These are phyloP conservation scores for Schwanniomyces sp. DNA, from an alignment of 805 yeast species.

Conservation along the genomic window DNA sequence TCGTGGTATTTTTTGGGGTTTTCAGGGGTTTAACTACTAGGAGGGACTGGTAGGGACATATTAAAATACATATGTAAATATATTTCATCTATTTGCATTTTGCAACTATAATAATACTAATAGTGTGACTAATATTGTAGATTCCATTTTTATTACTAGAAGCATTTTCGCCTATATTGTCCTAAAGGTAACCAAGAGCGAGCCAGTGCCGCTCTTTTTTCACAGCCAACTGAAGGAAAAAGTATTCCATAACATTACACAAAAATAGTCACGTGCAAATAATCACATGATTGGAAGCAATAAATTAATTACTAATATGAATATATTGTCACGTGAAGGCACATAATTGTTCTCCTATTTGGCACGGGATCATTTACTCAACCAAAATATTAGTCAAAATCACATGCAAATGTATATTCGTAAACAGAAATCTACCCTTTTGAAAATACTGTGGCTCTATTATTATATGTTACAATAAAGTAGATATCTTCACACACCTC, in stretches of 20 bases:
- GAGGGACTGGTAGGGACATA: neutral
- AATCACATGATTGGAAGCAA: no score
- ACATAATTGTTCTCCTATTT: neutral
- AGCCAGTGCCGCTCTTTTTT: neutral
- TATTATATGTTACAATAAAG: no score
- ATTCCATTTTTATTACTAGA: neutral
- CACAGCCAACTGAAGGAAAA: neutral
- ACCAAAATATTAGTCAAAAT: neutral
- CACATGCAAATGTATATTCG: neutral
- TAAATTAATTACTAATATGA: no score
- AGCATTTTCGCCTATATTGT: constrained; percentile 5
- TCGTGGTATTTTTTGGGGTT: constrained; percentile 4
- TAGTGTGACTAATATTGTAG: neutral
- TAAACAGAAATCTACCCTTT: neutral
- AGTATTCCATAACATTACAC: neutral
- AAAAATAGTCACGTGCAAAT: neutral
- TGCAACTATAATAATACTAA: neutral
- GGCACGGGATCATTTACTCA: neutral
- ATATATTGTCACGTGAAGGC: no score
- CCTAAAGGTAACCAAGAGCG: constrained; percentile 10
- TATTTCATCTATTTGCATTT: neutral
- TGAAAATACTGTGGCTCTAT: no score
- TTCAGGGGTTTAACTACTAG: neutral
- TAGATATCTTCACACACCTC: no score
- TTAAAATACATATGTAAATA: neutral